phyloP scores from a whole-genome alignment of 2,329 filamentous ascomycete species.

The Colletotrichum sp. region DNA sequence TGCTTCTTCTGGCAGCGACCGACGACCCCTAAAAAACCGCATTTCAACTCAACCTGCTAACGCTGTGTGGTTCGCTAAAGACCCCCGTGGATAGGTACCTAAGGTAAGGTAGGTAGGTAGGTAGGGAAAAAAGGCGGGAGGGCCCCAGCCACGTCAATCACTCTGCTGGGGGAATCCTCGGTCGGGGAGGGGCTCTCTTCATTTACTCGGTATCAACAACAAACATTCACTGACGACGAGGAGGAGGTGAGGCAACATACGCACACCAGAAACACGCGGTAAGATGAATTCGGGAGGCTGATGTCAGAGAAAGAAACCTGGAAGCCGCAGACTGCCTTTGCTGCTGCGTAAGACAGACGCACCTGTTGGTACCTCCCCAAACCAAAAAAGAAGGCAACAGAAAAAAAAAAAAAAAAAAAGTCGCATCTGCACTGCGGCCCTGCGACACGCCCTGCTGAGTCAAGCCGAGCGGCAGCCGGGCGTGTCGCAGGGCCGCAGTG shows the following conservation, averaged over 20 bases:
- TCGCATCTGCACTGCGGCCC: too few relatives aligned
- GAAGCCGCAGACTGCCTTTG: background rate
- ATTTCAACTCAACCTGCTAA: background rate
- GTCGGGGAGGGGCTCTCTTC: background rate
- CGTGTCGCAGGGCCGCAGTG: background rate
- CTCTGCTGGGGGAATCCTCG: background rate
- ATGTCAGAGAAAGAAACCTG: background rate
- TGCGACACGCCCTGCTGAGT: conserved; percentile 23
- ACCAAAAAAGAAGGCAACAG: background rate
- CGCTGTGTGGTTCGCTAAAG: background rate
- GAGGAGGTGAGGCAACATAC: background rate
- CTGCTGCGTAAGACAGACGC: background rate
- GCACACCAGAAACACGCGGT: background rate
- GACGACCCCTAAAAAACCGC: conserved; percentile 1
- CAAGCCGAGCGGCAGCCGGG: conserved; percentile 7
- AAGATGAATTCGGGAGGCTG: background rate
- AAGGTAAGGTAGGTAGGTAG: too few relatives aligned
- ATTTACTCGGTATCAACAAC: background rate
- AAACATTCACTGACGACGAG: background rate
- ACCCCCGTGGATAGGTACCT: background rate
- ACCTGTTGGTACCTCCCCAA: background rate
- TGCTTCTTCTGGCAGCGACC: background rate
- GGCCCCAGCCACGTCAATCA: background rate
- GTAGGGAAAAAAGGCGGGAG: background rate
- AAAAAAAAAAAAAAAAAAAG: too few relatives aligned